Percentiles rank a stretch among this genome's conserved stretches.
Conservation (phyloP, 2,329 filamentous ascomycete species). For the Harringtonia aguacate region DNA sequence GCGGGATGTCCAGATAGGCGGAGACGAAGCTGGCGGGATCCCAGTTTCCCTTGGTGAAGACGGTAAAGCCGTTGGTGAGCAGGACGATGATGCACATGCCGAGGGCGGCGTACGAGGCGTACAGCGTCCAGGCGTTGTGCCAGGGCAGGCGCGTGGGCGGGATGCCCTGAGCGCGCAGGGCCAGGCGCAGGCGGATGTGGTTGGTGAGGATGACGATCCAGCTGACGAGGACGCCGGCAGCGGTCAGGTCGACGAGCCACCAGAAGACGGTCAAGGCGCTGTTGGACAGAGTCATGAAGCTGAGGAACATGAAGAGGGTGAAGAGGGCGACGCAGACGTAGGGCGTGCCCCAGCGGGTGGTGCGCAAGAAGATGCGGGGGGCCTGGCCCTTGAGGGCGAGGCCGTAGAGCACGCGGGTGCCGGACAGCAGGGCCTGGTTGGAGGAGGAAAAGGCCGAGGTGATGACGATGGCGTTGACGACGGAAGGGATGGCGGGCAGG, state of each 20-base stretch:
- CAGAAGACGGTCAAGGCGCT: constrained; percentile 52
- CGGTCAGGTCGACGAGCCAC: constrained; percentile 63
- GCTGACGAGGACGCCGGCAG: constrained; percentile 58
- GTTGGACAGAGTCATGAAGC: constrained; percentile 46
- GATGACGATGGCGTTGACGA: constrained; percentile 69
- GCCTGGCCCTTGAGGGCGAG: constrained; percentile 50
- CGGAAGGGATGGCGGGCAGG: constrained; percentile 54
- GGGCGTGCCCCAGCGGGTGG: constrained; percentile 40
- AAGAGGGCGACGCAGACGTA: constrained; percentile 37
- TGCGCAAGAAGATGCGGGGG: constrained; percentile 43
- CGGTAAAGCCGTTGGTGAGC: constrained; percentile 58
- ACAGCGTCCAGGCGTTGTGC: constrained; percentile 50
- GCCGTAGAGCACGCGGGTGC: constrained; percentile 48
- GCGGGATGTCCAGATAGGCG: constrained; percentile 44
- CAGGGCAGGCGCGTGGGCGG: constrained; percentile 41
- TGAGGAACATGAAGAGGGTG: constrained; percentile 42
- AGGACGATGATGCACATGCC: constrained; percentile 38
- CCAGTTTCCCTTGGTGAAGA: constrained; percentile 48
- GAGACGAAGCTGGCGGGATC: constrained; percentile 50
- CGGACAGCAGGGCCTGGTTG: constrained; percentile 53
- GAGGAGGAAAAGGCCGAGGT: constrained; percentile 60
- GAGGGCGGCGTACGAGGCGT: constrained; percentile 21
- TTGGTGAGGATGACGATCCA: constrained; percentile 58
- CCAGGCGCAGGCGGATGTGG: constrained; percentile 52
- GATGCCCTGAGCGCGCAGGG: constrained; percentile 36